Conservation (phyloP, 2,329 filamentous ascomycete genomes). For the Botrytis medusae region DNA sequence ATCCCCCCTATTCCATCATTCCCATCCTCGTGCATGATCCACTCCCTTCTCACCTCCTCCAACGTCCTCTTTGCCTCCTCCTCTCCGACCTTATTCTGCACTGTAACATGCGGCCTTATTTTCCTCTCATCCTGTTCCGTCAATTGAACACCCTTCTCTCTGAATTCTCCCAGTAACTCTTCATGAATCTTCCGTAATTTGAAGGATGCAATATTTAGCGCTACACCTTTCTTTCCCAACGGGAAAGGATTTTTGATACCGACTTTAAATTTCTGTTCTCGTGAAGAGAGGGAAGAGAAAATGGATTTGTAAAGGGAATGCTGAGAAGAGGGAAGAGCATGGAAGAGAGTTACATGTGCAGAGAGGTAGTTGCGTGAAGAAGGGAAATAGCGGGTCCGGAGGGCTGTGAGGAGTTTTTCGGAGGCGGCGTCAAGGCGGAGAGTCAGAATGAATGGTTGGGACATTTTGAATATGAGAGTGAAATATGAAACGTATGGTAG, state of each 20-base stretch:
- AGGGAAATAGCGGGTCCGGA: conserved; percentile 21
- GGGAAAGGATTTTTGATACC: conserved; percentile 11
- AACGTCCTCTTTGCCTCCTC: conserved; percentile 17
- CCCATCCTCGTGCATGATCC: background rate
- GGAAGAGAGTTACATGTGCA: conserved; percentile 24
- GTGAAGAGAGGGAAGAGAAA: background rate
- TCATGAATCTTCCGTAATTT: background rate
- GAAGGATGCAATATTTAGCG: background rate
- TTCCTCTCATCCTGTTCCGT: conserved; percentile 20
- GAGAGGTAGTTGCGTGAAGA: conserved; percentile 17
- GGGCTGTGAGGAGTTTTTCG: conserved; percentile 14
- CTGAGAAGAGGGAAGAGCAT: conserved; percentile 15
- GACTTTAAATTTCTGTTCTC: conserved; percentile 14
- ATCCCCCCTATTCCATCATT: background rate
- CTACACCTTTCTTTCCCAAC: conserved; percentile 2
- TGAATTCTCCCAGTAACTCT: background rate
- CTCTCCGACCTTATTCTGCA: conserved; percentile 23
- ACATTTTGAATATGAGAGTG: conserved; percentile 1
- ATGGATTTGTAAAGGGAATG: background rate
- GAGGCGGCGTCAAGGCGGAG: conserved; percentile 19
- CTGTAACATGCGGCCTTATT: conserved; percentile 22
- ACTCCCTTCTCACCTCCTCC: conserved; percentile 2
- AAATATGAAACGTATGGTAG: background rate
- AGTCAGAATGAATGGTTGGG: conserved; percentile 23
- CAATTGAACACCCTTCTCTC: conserved; percentile 12